Percentiles rank a stretch among this genome's conserved stretches.
Conservation (phyloP, 2,329 filamentous ascomycete species). For the Triangularia setosa region DNA sequence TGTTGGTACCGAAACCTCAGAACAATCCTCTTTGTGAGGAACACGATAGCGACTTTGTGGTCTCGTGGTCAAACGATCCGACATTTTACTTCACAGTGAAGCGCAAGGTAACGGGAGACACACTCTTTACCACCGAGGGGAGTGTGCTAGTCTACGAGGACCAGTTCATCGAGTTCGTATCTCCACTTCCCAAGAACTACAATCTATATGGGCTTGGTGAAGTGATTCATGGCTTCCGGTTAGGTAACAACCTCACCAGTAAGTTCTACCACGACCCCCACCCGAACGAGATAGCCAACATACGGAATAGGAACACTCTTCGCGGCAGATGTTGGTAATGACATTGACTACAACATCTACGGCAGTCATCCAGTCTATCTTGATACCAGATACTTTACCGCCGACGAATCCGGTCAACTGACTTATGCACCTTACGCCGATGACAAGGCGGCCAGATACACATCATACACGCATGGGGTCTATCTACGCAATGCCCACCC, state of each 20-base stretch:
- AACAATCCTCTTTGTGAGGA: conserved; percentile 35
- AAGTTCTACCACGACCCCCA: conserved; percentile 13
- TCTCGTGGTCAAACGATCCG: conserved; percentile 50
- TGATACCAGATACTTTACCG: conserved; percentile 71
- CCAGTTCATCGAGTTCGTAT: conserved; percentile 72
- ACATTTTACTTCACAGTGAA: conserved; percentile 67
- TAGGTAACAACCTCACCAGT: conserved; percentile 71
- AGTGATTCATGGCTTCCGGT: conserved; percentile 63
- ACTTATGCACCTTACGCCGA: conserved; percentile 53
- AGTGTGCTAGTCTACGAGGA: conserved; percentile 67
- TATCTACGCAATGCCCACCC: conserved; percentile 74
- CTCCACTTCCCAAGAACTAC: conserved; percentile 63
- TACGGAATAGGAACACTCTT: conserved; percentile 43
- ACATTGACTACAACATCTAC: conserved; percentile 66
- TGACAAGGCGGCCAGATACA: conserved; percentile 51
- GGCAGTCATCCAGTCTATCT: conserved; percentile 75
- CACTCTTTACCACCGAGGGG: conserved; percentile 63
- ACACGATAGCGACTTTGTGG: conserved; percentile 51
- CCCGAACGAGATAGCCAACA: neutral
- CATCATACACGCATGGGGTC: conserved; percentile 69
- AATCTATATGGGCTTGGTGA: conserved; percentile 75
- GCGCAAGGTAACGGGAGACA: conserved; percentile 57
- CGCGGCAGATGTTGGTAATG: conserved; percentile 64
- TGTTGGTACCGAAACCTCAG: conserved; percentile 55
- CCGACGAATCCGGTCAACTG: conserved; percentile 44